These are phyloP conservation scores for Chionographis japonica DNA, from an alignment of 106 monocot genomes.

Conservation along the genomic window DNA sequence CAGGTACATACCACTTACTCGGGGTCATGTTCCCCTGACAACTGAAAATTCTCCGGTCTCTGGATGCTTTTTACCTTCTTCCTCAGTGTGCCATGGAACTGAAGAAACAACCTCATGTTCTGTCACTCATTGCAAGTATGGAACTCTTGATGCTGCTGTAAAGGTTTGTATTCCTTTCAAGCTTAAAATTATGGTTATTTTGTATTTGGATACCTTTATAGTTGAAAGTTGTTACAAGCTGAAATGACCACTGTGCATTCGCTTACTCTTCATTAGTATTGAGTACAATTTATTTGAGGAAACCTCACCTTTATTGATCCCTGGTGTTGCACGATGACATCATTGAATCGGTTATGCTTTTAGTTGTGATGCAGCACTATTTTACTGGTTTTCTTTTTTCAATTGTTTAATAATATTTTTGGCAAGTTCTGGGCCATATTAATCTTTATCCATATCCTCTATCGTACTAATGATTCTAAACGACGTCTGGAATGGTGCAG, in stretches of 20 bases:
- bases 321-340: too few species aligned
- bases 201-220: background rate
- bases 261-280: too few species aligned
- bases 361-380: too few species aligned
- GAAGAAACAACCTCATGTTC: conserved; percentile 19
- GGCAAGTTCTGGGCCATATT: too few species aligned
- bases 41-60: conserved; percentile 28
- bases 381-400: too few species aligned
- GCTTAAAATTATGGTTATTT: background rate
- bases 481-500: conserved; percentile 31
- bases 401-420: too few species aligned
- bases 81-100: conserved; percentile 14
- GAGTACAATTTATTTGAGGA: too few species aligned
- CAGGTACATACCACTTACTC: conserved; percentile 91
- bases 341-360: too few species aligned
- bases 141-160: conserved; percentile 67
- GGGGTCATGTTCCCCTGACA: conserved; percentile 34
- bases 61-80: conserved; percentile 41
- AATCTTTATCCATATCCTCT: too few species aligned
- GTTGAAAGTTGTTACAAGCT: background rate
- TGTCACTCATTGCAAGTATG: conserved; percentile 64
- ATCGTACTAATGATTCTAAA: background rate
- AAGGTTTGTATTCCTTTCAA: conserved; percentile 47
- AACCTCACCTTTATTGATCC: too few species aligned
- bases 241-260: too few species aligned